Evolutionary conservation across 768 basidiomycete species (phyloP).

Genomic region (Crepidotus variabilis): DNA sequence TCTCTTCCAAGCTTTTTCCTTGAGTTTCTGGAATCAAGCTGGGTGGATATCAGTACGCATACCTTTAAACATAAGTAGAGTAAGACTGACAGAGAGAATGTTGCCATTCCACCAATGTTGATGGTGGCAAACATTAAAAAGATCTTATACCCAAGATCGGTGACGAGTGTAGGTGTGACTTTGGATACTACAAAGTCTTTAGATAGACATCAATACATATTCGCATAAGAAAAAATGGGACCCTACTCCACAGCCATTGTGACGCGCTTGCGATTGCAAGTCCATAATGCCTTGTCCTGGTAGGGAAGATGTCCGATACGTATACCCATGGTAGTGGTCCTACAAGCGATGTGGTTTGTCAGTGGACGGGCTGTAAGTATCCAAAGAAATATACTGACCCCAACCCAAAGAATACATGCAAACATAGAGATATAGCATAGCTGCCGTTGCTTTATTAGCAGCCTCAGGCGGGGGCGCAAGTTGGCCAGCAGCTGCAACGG

Average conservation of each 20-base stretch:
- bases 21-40: slow-evolving; percentile 64
- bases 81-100: slow-evolving; percentile 54
- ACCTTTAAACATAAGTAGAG: not conserved
- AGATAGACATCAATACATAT: not conserved
- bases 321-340: slow-evolving; percentile 54
- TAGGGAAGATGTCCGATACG: slow-evolving; percentile 84
- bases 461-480: slow-evolving; percentile 37
- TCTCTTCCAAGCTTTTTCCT: slow-evolving; percentile 50
- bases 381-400: slow-evolving; percentile 36
- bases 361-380: too few relatives aligned
- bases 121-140: slow-evolving; percentile 77
- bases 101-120: slow-evolving; percentile 67
- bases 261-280: slow-evolving; percentile 70
- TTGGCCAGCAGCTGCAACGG: slow-evolving; percentile 21
- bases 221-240: not conserved
- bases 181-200: slow-evolving; percentile 72
- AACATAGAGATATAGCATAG: slow-evolving; percentile 82
- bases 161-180: slow-evolving; percentile 61
- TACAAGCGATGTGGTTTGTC: slow-evolving; percentile 8
- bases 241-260: slow-evolving; percentile 81
- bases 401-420: slow-evolving; percentile 87
- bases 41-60: not conserved
- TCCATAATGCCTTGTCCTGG: slow-evolving; percentile 78
- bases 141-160: slow-evolving; percentile 64
- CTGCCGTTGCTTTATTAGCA: slow-evolving; percentile 78